Percentiles rank a stretch among this genome's conserved stretches.
phyloP scores from a whole-genome alignment of 2,329 filamentous ascomycete species.

The Aspergillus sp. region DNA sequence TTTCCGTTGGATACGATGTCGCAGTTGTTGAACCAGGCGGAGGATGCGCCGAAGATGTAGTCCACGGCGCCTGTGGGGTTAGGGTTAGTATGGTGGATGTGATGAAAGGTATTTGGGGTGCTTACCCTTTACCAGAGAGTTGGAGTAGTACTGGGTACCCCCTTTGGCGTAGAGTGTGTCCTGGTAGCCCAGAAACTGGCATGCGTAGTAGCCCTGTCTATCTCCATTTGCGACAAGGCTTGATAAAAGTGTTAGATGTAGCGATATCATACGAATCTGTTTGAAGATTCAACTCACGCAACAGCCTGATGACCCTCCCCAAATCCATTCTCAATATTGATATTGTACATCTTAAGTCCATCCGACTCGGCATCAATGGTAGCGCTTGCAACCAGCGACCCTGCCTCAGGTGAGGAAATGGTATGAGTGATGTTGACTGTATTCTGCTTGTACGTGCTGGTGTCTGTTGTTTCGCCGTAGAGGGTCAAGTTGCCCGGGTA shows the following conservation, averaged over 20 bases:
- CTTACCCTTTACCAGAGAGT: constrained; percentile 26
- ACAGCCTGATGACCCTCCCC: constrained; percentile 30
- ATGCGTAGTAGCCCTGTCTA: constrained; percentile 30
- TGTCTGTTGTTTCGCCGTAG: constrained; percentile 28
- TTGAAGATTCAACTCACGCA: constrained; percentile 15
- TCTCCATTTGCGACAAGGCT: constrained; percentile 24
- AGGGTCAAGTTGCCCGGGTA: constrained; percentile 24
- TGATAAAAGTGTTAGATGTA: constrained; percentile 4
- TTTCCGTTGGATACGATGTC: constrained; percentile 27
- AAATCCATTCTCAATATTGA: constrained; percentile 32
- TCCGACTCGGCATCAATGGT: constrained; percentile 24
- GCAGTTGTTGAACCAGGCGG: constrained; percentile 25
- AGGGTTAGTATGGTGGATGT: background rate
- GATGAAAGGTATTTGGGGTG: background rate
- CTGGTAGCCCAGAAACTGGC: constrained; percentile 30
- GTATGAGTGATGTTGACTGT: constrained; percentile 29
- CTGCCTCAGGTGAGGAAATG: constrained; percentile 24
- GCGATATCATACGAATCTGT: background rate
- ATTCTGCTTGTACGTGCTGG: constrained; percentile 23
- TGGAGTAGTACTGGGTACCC: constrained; percentile 29
- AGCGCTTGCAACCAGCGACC: constrained; percentile 24
- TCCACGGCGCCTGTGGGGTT: constrained; percentile 23
- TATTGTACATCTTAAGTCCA: constrained; percentile 30
- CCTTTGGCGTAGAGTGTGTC: constrained; percentile 31
- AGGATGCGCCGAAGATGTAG: constrained; percentile 32